Base-by-base conservation (phyloP, 306 rosid genomes). In the Vicia faba region DNA sequence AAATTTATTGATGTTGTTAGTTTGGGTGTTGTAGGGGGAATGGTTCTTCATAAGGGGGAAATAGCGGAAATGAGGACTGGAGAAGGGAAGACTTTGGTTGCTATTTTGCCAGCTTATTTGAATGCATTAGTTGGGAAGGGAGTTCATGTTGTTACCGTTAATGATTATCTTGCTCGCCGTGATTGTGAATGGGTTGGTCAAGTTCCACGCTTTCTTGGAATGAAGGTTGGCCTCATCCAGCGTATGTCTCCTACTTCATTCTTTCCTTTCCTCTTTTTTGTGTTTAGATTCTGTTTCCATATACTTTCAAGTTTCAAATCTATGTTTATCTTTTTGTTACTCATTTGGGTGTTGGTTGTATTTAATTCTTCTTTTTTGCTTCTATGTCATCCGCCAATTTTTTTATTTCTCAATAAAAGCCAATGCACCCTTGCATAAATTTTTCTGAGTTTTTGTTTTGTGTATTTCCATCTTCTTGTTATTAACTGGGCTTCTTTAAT, bases 131-230 rank as follows among this genome's bases (percentile, higher is more conserved):
- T 80, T 48, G 99, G 99, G 66, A 90, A 84, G 63, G 99, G 99
- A 31, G 97, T 93, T 71, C 97, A 90, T 76, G 90, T 93, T 70
- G 97, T 93, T 66, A 93, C 99, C 38, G 97, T 93, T 61, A 93
- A 93, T 35, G 99, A 93, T 70, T 90, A 93, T 86, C 84, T 93
- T 66, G 99, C 99, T 43, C 87, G 97, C 29, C 81, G 97, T 4
- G 98, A 93, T 73, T 89, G 97, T 58, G 98, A 93, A 79, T 93
- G 98, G 98, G 98, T 93, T 74, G 98, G 97, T 73, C 98, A 93
- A 81, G 95, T 93, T 71, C 95, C 97, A 49, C 97, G 98, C 75
- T 93, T 93, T 83, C 98, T 93, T 74, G 97, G 98, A 69, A 71
- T 93, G 91, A 89, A 89, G 95, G 99, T 93, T 86, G 99, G 99